Evolutionary conservation across 73 alveolate species (phyloP).

Genomic region (Stentor roeselii): DNA sequence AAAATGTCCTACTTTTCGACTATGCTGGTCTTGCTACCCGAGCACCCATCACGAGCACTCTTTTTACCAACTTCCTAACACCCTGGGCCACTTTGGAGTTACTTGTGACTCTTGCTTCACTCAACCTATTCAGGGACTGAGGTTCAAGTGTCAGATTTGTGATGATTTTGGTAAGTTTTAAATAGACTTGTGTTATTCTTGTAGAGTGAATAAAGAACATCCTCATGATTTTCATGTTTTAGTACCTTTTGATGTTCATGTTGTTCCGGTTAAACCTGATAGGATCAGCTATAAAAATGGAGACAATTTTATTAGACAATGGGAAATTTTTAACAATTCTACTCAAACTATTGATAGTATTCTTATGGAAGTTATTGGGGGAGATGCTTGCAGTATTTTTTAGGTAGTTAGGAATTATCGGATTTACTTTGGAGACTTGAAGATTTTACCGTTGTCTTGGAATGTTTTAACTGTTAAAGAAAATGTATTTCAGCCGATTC

Average conservation of each 20-base stretch:
- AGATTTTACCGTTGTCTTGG: neutral
- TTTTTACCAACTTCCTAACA: neutral
- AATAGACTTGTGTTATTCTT: neutral
- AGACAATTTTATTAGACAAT: neutral
- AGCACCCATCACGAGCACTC: neutral
- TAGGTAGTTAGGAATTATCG: neutral
- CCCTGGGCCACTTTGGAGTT: neutral
- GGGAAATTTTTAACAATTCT: neutral
- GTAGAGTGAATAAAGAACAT: neutral
- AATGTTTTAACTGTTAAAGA: neutral
- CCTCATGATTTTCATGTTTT: neutral
- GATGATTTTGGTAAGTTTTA: conserved; percentile 19
- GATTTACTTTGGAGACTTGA: neutral
- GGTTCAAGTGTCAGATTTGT: neutral
- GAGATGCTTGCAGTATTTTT: conserved; percentile 9
- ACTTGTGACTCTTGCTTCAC: conserved; percentile 7
- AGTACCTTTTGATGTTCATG: neutral
- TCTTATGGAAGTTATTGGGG: neutral
- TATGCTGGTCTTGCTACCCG: conserved; percentile 14
- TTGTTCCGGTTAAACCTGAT: neutral
- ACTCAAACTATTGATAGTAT: neutral
- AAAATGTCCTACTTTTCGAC: neutral
- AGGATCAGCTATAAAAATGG: neutral
- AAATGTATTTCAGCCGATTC: neutral
- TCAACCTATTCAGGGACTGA: neutral